Base-by-base conservation (phyloP, 495 filamentous ascomycete species). In the Apiosordaria backusii region DNA sequence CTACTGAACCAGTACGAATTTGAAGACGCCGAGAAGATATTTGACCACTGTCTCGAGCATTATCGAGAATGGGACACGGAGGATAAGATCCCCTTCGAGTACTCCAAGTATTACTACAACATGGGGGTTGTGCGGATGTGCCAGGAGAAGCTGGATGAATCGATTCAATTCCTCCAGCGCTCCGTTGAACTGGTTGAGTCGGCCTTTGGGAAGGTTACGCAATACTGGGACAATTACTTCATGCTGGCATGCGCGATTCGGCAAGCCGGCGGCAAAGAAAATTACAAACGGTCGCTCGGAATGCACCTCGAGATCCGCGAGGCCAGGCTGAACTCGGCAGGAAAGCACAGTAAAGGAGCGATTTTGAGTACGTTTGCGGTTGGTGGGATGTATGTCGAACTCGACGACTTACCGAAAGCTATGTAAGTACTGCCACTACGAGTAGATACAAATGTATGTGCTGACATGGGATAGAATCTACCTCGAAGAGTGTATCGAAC, bases 301-400 rank as follows among this genome's bases (percentile, higher is more conserved):
- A 62, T 65, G 61, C 71, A 72, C 25, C 57, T 66, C 16, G 54
- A 73, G n/a, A 58, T 68, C 2, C 67, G 67, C 6, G 40, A 60
- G 21, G 60, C 19, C 22, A 70, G 62, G 23, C 50, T 67, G 4
- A 23, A 69, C 4, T 45, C 55, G 3, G 40, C 19, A 21, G 71
- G 68, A 16, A 73, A 73, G 57, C 16, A 63, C 21, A 61, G 40
- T 35, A 59, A 65, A 26, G 52, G 18, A 4, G 73, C 72, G 3
- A 66, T 74, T 22, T 61, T 71, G 40, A 74, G 72, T 60, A 69
- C 60, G 29, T 74, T 72, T 27, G 70, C 72, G 3, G 68, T 74
- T 24, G 72, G 72, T 23, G 71, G 35, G 15, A 54, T 68, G 50
- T 53, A 67, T 25, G 54, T 57, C 21, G 22, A 54, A 19, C 18